Evolutionary conservation across 345 rosid genomes (phyloP).

Genomic region (Eucalyptus brandiana): DNA sequence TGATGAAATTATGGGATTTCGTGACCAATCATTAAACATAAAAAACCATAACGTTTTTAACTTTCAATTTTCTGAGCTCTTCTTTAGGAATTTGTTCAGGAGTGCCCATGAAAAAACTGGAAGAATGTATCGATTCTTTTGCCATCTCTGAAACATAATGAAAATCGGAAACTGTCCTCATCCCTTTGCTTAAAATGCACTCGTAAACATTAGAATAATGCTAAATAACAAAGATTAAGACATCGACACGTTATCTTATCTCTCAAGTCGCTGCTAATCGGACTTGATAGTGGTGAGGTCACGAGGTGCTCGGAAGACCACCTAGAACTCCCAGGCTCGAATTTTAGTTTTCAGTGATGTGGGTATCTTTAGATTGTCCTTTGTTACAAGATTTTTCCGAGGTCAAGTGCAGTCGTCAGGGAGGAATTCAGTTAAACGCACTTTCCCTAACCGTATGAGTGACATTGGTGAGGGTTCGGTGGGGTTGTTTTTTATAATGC

Average conservation of each 20-base stretch:
- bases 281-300: background rate
- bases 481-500: background rate
- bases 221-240: background rate
- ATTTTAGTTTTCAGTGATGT: background rate
- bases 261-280: background rate
- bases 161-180: background rate
- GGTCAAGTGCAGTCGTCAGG: background rate
- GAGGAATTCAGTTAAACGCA: background rate
- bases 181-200: background rate
- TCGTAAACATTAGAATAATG: background rate
- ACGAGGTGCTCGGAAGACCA: background rate
- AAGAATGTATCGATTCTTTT: background rate
- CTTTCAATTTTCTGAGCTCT: background rate
- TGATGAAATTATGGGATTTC: background rate
- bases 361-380: background rate
- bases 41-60: background rate
- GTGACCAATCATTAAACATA: background rate
- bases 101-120: background rate
- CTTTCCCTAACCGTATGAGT: background rate
- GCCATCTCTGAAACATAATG: no score
- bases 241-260: background rate
- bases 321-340: background rate
- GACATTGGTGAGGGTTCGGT: background rate
- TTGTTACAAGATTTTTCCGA: background rate
- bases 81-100: background rate